Evolutionary conservation across 352 stramenopile genomes (phyloP), one percentile per base, ranked within the genome.

Genomic region (Pythium insidiosum): DNA sequence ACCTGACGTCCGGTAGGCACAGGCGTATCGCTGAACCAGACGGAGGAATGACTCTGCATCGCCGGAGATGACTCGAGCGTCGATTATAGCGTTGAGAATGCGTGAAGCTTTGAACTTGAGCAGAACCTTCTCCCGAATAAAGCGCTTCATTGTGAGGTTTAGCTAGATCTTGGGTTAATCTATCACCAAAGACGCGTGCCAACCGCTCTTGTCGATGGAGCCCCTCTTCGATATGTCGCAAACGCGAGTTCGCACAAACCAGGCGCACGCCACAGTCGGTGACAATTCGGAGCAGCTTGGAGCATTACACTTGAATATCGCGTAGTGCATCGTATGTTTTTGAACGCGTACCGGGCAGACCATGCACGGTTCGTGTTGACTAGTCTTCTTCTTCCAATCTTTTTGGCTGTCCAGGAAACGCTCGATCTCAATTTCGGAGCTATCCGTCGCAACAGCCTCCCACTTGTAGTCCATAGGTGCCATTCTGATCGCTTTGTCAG

Each of bases 41-140:
- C n/a, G 33, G 16, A 43, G 43, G 16, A 25, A 30, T 31, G 16
- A 15, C 10, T 4, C 15, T n/a, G 34, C 34, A 16, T 50, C 21
- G n/a, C 4, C 26, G 25, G 4, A 15, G 33, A 50, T 16, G 12
- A 43, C 12, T 4, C 26, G 11, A 4, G n/a, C 26, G 20, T 50
- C 43, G 35, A 50, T 50, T 35, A 50, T 50, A 3, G 6, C 33
- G 33, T 50, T 50, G 13, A 50, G 35, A 13, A 50, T 43, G 9
- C 43, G 34, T 1, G 43, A 50, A 22, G 43, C 13, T 11, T 37
- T 50, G 6, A 43, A 22, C 35, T 43, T 36, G 11, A 35, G 15
- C 33, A 31, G 9, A 4, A 26, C 26, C 23, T 50, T 12, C 23
- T 38, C 35, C 2, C 43, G 44, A 12, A 48, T 19, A 15, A 48